A percentile compares a stretch with the other conserved stretches of the same genome.
Conservation (phyloP, 208 protist genomes). For the Trypanosoma congolense region DNA sequence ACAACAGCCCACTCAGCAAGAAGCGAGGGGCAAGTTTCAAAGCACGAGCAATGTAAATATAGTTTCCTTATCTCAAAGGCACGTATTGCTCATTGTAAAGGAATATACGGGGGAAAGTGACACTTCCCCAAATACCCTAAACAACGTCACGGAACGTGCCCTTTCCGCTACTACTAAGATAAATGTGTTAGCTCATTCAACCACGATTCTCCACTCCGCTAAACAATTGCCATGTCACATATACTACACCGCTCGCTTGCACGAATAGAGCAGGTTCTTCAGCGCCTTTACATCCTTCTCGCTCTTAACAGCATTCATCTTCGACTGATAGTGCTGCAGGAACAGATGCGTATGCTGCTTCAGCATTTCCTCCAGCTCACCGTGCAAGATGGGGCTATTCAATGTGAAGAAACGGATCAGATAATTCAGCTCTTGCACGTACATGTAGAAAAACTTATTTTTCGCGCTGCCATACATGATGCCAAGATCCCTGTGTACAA, state of each 20-base stretch:
- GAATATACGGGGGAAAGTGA: too few relatives aligned
- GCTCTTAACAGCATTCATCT: constrained; percentile 84
- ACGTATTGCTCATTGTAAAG: too few relatives aligned
- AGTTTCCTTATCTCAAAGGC: too few relatives aligned
- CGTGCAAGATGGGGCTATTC: constrained; percentile 67
- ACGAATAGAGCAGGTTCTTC: constrained; percentile 87
- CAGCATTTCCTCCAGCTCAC: constrained; percentile 77
- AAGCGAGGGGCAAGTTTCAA: too few relatives aligned
- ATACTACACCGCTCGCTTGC: constrained; percentile 81
- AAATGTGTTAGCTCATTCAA: constrained; percentile 18
- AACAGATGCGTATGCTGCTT: constrained; percentile 82
- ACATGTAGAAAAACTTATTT: constrained; percentile 91
- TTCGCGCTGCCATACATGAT: constrained; percentile 79
- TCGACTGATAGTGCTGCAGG: constrained; percentile 83
- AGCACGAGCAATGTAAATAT: too few relatives aligned
- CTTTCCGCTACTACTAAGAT: too few relatives aligned
- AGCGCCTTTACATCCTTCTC: constrained; percentile 85
- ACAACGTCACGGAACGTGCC: too few relatives aligned
- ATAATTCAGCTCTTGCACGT: constrained; percentile 76
- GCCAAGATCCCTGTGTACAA: constrained; percentile 80
- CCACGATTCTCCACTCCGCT: too few relatives aligned
- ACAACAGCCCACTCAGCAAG: too few relatives aligned
- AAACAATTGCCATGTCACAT: background rate
- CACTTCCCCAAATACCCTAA: too few relatives aligned
- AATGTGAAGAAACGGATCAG: constrained; percentile 81